A percentile compares a stretch with the other conserved stretches of the same genome.
These are phyloP conservation scores for Chalciporus pseudorubinellus DNA, from an alignment of 768 basidiomycete species.

Conservation along the genomic window DNA sequence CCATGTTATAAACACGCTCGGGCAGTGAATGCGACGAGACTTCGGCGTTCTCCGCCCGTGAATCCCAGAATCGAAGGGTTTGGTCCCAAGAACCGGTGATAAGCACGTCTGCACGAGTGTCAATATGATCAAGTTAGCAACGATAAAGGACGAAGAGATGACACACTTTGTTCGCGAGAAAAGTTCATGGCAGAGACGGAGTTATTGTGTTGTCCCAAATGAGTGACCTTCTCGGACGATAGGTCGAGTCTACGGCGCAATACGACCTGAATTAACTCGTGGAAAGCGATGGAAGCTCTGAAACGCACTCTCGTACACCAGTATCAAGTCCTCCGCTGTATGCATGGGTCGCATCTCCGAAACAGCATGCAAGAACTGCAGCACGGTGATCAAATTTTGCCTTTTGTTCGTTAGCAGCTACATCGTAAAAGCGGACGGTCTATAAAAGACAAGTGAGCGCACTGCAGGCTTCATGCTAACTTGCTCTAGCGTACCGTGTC, in stretches of 20 bases:
- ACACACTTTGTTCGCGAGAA: constrained; percentile 61
- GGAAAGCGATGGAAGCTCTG: background rate
- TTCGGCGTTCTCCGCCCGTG: constrained; percentile 55
- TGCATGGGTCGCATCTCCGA: constrained; percentile 60
- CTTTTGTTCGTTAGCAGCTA: constrained; percentile 58
- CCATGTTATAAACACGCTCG: constrained; percentile 83
- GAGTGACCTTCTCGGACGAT: constrained; percentile 62
- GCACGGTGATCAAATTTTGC: constrained; percentile 88
- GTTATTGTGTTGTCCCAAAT: constrained; percentile 80
- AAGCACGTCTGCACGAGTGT: constrained; percentile 53
- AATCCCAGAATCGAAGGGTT: constrained; percentile 86
- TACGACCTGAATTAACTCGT: background rate
- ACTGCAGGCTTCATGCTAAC: background rate
- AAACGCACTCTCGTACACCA: constrained; percentile 66
- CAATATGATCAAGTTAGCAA: background rate
- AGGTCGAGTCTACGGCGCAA: constrained; percentile 68
- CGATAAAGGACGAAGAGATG: background rate
- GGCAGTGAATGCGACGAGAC: constrained; percentile 65
- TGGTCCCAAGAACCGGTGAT: constrained; percentile 94
- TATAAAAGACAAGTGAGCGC: constrained; percentile 40
- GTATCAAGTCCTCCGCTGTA: constrained; percentile 90
- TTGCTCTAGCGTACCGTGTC: constrained; percentile 54
- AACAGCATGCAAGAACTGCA: constrained; percentile 82
- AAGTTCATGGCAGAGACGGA: constrained; percentile 77
- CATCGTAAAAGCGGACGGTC: constrained; percentile 59